Percentiles rank a stretch among this genome's conserved stretches.
These are phyloP conservation scores for Graphiopsis chlorocephala DNA, from an alignment of 2,329 filamentous ascomycete genomes.

Conservation along the genomic window DNA sequence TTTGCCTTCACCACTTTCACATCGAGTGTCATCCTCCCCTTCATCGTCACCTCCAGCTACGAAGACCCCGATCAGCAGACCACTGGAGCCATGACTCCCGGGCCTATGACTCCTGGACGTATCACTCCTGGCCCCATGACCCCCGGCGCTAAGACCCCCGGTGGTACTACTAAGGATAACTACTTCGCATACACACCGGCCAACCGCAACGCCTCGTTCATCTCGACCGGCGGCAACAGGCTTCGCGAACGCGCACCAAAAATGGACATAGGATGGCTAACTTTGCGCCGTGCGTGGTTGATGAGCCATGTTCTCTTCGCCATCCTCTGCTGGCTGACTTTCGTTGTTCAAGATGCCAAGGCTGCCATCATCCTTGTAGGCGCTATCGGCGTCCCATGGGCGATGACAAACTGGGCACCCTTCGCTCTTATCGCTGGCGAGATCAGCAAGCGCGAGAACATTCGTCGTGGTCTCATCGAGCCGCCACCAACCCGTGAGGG, in stretches of 20 bases:
- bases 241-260: constrained; percentile 13
- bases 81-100: constrained; percentile 35
- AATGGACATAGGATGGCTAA: constrained; percentile 76
- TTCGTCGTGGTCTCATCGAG: constrained; percentile 51
- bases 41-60: constrained; percentile 82
- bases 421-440: constrained; percentile 94
- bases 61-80: constrained; percentile 38
- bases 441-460: constrained; percentile 76
- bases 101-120: constrained; percentile 38
- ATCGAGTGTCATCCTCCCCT: constrained; percentile 79
- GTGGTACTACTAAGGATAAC: constrained; percentile 19
- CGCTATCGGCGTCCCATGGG: constrained; percentile 86
- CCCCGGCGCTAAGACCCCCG: constrained; percentile 21
- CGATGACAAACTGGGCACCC: constrained; percentile 87
- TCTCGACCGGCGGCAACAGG: constrained; percentile 5
- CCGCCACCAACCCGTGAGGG: constrained; percentile 35
- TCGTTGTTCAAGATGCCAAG: constrained; percentile 69
- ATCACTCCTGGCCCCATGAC: constrained; percentile 22
- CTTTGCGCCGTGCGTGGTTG: constrained; percentile 85
- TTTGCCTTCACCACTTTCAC: constrained; percentile 82
- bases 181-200: constrained; percentile 27
- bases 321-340: constrained; percentile 75
- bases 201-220: constrained; percentile 8
- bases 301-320: constrained; percentile 81
- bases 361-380: constrained; percentile 75